Evolutionary conservation across 2,329 filamentous ascomycete genomes (phyloP).

Genomic region (Metarhizium robertsii): DNA sequence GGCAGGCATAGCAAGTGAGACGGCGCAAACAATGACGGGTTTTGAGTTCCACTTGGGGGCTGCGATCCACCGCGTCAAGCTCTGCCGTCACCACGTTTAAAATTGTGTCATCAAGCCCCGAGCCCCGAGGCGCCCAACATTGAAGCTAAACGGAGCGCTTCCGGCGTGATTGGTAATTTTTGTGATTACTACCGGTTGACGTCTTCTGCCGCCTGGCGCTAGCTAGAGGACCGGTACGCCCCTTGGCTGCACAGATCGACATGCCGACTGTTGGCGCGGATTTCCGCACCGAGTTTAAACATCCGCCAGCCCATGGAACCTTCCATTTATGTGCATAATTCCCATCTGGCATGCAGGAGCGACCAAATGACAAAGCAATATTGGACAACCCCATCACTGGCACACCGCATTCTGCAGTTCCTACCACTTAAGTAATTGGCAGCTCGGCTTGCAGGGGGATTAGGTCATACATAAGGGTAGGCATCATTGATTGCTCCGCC

Average conservation of each 20-base stretch:
- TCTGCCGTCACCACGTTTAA: slow-evolving; percentile 5
- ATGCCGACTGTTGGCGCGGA: no score
- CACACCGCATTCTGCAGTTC: not conserved
- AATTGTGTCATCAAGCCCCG: slow-evolving; percentile 5
- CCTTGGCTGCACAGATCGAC: no score
- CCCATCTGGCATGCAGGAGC: not conserved
- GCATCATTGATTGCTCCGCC: not conserved
- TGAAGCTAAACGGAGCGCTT: not conserved
- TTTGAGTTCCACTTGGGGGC: not conserved
- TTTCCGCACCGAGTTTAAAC: no score
- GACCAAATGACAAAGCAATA: not conserved
- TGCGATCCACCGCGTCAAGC: slow-evolving; percentile 1
- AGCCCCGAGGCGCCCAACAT: not conserved
- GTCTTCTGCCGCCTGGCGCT: no score
- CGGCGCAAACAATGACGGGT: not conserved
- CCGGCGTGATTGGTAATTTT: not conserved
- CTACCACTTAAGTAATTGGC: no score
- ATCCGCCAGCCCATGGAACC: not conserved
- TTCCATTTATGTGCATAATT: not conserved
- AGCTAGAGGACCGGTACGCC: no score
- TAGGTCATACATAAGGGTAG: not conserved
- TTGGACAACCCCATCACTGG: not conserved
- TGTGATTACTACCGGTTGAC: not conserved
- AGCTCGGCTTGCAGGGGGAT: not conserved
- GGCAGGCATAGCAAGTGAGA: not conserved